Evolutionary conservation across 176 grass and related monocot genomes (phyloP).

Genomic region (Musa schizocarpa): DNA sequence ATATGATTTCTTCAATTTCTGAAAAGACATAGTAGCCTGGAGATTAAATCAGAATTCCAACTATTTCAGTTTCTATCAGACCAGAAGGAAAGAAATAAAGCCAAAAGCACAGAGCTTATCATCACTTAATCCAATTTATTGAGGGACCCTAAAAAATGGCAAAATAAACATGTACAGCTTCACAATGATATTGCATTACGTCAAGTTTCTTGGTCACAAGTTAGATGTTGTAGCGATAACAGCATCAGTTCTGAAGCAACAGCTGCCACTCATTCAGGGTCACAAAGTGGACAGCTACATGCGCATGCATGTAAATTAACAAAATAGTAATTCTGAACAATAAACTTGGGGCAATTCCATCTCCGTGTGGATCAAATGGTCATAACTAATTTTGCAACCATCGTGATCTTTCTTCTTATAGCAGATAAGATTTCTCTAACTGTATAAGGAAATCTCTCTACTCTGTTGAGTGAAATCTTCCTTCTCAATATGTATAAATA

Average conservation of each 20-base stretch:
- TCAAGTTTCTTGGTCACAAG: neutral
- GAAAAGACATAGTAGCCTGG: neutral
- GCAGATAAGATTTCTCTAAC: no score
- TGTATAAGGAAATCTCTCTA: no score
- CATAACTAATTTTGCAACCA: no score
- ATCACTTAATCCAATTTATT: neutral
- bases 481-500: no score
- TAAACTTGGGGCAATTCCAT: neutral
- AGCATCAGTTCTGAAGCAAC: neutral
- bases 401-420: no score
- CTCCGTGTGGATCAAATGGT: neutral
- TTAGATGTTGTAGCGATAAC: neutral
- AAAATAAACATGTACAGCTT: neutral
- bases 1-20: neutral
- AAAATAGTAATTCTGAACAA: neutral
- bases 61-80: neutral
- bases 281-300: neutral
- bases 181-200: neutral
- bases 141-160: neutral
- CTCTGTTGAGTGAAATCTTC: no score
- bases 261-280: neutral
- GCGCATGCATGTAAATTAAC: neutral
- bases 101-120: neutral
- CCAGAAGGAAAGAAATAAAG: neutral
- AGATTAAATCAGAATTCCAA: neutral